These are phyloP conservation scores for Ophiorrhiza pumila DNA, from an alignment of 257 asterid genomes.

Conservation along the genomic window DNA sequence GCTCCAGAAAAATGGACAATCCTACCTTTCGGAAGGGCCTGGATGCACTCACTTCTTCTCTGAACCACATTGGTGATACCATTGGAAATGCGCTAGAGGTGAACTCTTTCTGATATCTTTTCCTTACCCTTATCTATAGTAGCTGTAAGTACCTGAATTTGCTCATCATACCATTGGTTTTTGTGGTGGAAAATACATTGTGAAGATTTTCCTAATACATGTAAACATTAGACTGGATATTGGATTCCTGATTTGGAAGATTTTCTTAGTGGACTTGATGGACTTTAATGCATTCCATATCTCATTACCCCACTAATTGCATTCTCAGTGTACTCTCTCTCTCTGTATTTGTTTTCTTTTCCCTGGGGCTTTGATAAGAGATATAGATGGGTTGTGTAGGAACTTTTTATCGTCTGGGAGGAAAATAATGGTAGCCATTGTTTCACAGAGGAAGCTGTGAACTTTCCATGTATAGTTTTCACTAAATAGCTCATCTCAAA, in stretches of 20 bases:
- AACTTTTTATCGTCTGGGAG: no score
- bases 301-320: not conserved
- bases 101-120: not conserved
- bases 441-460: not conserved
- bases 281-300: not conserved
- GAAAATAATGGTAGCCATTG: no score
- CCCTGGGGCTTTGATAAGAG: not conserved
- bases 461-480: not conserved
- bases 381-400: not conserved
- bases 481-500: not conserved
- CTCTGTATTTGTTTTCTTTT: not conserved
- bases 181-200: no score
- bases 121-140: not conserved
- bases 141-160: not conserved
- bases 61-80: constrained; percentile 60
- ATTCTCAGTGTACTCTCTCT: not conserved
- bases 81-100: constrained; percentile 76
- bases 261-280: not conserved
- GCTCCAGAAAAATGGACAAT: constrained; percentile 43
- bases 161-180: no score
- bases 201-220: not conserved
- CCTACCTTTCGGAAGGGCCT: constrained; percentile 44
- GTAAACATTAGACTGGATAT: not conserved
- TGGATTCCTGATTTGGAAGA: not conserved
- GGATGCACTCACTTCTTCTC: constrained; percentile 48